phyloP scores from a whole-genome alignment of 2,329 filamentous ascomycete species.

The Beauveria asiatica region DNA sequence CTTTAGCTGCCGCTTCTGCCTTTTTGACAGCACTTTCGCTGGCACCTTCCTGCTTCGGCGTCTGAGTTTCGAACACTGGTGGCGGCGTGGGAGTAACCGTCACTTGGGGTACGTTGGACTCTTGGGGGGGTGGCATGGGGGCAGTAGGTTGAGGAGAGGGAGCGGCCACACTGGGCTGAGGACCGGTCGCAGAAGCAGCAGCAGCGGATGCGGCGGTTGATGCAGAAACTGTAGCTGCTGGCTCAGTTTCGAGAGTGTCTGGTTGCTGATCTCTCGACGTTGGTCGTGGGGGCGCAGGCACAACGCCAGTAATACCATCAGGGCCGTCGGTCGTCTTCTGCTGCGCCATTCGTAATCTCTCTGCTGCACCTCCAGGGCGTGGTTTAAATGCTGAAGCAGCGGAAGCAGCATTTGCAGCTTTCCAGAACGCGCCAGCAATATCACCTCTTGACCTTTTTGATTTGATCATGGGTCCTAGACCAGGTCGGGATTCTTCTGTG shows the following conservation, averaged over 20 bases:
- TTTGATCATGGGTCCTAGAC: constrained; percentile 85
- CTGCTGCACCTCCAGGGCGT: constrained; percentile 75
- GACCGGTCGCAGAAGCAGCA: background rate
- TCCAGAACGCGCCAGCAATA: constrained; percentile 68
- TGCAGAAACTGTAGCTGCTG: constrained; percentile 14
- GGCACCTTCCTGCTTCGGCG: constrained; percentile 26
- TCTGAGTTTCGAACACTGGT: constrained; percentile 31
- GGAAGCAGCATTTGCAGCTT: constrained; percentile 57
- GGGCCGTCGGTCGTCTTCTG: constrained; percentile 57
- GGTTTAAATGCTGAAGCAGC: constrained; percentile 64
- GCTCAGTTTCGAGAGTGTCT: constrained; percentile 15
- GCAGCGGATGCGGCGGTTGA: constrained; percentile 13
- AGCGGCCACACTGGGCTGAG: constrained; percentile 17
- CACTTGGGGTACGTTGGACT: constrained; percentile 44
- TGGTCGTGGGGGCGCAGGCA: constrained; percentile 62
- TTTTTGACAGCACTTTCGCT: constrained; percentile 21
- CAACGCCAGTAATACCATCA: constrained; percentile 83
- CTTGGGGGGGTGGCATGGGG: constrained; percentile 15
- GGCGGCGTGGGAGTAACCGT: constrained; percentile 36
- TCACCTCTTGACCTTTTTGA: constrained; percentile 65
- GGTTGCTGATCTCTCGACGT: constrained; percentile 27
- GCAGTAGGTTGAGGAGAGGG: background rate
- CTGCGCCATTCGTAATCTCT: constrained; percentile 60
- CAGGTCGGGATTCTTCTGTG: constrained; percentile 50
- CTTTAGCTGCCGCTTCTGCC: constrained; percentile 25